Evolutionary conservation across 805 yeast genomes (phyloP), one percentile per base, ranked within the genome.

Genomic region (Nakazawaea wickerhamii): DNA sequence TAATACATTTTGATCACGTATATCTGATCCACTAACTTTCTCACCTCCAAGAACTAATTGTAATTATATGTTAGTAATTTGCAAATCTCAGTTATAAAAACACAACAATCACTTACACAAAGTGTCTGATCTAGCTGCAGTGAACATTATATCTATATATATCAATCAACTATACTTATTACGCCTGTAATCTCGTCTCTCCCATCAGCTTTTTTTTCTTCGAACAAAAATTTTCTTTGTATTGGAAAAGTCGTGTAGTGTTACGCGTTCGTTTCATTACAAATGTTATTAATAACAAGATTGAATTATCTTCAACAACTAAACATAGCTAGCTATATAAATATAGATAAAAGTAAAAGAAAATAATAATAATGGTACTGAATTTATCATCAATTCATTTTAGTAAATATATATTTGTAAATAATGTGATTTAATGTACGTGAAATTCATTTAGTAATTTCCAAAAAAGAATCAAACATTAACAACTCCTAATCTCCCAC

Each of bases 21-120:
- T 84, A 58, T 93, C 99, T 56, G 90, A 95, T 45, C 99, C 99
- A 63, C 95, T 82, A 51, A 88, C 67, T 64, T 93, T 91, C 61
- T 93, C 96, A 54, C 97, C 99, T 55, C 96, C 95, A 51, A 93
- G 79, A 64, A 93, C 75, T 68, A n/a, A n/a, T n/a, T n/a, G 44
- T 37, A 42, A 22, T 40, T 17, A 31, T 3, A 49, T 49, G 36
- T 19, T 41, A 18, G 22, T 30, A 17, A 20, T 8, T 22, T 5
- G 25, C n/a, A n/a, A n/a, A n/a, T n/a, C n/a, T n/a, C n/a, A n/a
- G n/a, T n/a, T n/a, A n/a, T n/a, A 8, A 15, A 33, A 21, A 13
- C 23, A 4, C 22, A 15, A 21, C 11, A 1, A 17, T 18, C 20
- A 64, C 75, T 46, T 65, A 70, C 75, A 90, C 49, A 91, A 73